Evolutionary conservation across 2,329 filamentous ascomycete genomes (phyloP).

Genomic region (Penicillium sp.): DNA sequence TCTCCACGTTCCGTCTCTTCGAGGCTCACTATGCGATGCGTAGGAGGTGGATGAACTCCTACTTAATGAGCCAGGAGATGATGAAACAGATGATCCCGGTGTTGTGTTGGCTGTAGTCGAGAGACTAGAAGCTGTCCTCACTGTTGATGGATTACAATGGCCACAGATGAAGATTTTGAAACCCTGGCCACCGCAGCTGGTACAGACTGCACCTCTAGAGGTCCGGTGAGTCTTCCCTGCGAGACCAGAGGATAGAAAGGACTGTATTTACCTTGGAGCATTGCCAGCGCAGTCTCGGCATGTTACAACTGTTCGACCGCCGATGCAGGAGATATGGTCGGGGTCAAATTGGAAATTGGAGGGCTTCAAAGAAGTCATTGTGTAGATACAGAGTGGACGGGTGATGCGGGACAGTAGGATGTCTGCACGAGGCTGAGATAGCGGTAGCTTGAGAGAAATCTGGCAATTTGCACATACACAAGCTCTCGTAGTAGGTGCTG

Average conservation of each 20-base stretch:
- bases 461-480: not conserved
- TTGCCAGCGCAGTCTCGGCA: conserved; percentile 44
- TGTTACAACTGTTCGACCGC: conserved; percentile 39
- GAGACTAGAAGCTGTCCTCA: conserved; percentile 14
- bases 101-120: conserved; percentile 21
- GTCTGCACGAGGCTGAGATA: conserved; percentile 9
- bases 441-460: conserved; percentile 4
- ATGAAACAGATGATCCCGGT: conserved; percentile 26
- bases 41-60: conserved; percentile 35
- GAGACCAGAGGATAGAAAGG: not conserved
- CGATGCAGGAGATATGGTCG: conserved; percentile 38
- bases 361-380: conserved; percentile 27
- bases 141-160: conserved; percentile 37
- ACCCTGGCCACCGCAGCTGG: conserved; percentile 36
- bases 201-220: conserved; percentile 32
- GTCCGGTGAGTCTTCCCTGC: not conserved
- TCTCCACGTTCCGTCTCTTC: conserved; percentile 16
- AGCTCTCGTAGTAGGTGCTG: not conserved
- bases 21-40: conserved; percentile 24
- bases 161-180: conserved; percentile 37
- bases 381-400: conserved; percentile 1
- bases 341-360: conserved; percentile 35
- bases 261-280: conserved; percentile 38
- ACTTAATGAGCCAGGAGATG: conserved; percentile 32
- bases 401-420: not conserved